These are phyloP conservation scores for Ormosia emarginata DNA, from an alignment of 306 rosid species.

Conservation along the genomic window DNA sequence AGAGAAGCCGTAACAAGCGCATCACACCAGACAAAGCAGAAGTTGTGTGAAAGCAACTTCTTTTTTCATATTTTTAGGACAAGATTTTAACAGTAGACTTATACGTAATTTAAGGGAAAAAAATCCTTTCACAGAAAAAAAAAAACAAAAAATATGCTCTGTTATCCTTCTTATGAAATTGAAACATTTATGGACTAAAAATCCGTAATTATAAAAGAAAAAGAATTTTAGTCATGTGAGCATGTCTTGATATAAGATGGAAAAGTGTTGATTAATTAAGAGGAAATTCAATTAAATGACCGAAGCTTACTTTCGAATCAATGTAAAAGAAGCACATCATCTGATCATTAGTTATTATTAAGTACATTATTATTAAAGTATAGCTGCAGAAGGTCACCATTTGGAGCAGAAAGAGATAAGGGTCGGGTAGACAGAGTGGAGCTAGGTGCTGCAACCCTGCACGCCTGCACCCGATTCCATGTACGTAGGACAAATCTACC, in stretches of 20 bases:
- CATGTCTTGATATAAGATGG: constrained; percentile 2
- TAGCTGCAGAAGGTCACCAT: not conserved
- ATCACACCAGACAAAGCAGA: not conserved
- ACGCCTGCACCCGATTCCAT: constrained; percentile 31
- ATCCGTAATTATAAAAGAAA: not conserved
- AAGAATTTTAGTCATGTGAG: not conserved
- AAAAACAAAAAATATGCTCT: not conserved
- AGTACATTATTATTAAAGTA: constrained; percentile 8
- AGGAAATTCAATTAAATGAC: not conserved
- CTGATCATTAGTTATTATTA: not conserved
- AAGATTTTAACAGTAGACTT: not conserved
- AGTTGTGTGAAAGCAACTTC: not conserved
- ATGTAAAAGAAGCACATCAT: not conserved
- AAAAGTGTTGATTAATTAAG: not conserved
- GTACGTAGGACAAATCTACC: constrained; percentile 49
- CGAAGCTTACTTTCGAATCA: not conserved
- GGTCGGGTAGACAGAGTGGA: not conserved
- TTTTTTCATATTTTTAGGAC: not conserved
- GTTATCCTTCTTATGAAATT: not conserved
- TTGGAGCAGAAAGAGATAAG: not conserved
- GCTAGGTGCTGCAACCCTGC: constrained; percentile 5
- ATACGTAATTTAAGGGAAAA: not conserved
- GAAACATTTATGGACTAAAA: not conserved
- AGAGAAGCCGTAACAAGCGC: not conserved
- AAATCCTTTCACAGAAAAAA: not conserved